Evolutionary conservation across 176 grass and related monocot species (phyloP), one percentile per base, ranked within the genome.

Genomic region (Oryza glumipatula): DNA sequence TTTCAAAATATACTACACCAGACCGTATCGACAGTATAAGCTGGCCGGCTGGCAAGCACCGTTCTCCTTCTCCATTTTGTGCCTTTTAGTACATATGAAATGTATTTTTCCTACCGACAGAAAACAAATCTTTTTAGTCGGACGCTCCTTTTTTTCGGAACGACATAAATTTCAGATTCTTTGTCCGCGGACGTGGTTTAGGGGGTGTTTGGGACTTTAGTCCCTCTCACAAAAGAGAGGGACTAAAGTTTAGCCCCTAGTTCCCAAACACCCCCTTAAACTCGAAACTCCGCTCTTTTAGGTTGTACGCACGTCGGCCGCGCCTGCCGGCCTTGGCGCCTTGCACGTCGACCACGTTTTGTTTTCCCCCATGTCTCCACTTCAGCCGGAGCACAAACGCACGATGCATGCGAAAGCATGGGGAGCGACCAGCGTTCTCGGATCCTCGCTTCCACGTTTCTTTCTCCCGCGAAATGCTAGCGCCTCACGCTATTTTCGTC

Each of bases 401-500:
- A 78, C 67, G 83, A 82, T 86, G n/a, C 19, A 41, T 69, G 67
- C 17, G 9, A 41, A 81, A 44, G 51, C 74, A 76, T 58, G 82
- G 32, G 48, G 63, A 5, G 61, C 70, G 17, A 1, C 77, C 88
- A 33, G 48, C 52, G 72, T 33, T 38, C 43, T 35, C 64, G 88
- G 41, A 78, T 22, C 4, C 82, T 54, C 22, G 67, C 88, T 0
- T 77, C 58, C 83, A 86, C 83, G 83, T 84, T 89, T 80, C 70
- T 80, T 74, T 61, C 21, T 8, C 47, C 82, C 30, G 14, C 17
- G 11, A 21, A 70, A 23, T 68, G 38, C 41, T 49, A 76, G 35
- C 26, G 76, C 82, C 69, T 76, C 82, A 71, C 66, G 88, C 77
- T 71, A 81, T 82, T 85, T 85, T 12, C 21, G 77, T 72, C 72